Percentiles rank a stretch among this genome's conserved stretches.
Evolutionary conservation across 176 grass and related monocot genomes (phyloP).

Genomic region (Oryza glaberrima): DNA sequence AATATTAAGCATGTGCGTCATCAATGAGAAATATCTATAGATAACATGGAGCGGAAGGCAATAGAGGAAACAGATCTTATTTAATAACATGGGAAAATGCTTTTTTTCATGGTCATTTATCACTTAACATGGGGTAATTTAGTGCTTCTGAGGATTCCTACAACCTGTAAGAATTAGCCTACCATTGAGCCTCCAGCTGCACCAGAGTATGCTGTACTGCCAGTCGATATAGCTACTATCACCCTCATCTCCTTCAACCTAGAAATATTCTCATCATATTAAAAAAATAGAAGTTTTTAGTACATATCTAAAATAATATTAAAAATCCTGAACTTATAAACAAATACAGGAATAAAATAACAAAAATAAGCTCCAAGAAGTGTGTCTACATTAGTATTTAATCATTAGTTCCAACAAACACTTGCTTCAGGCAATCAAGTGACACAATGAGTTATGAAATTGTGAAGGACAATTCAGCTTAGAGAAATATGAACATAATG

Average conservation of each 20-base stretch:
- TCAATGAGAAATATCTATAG: slow-evolving; percentile 18
- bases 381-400: slow-evolving; percentile 20
- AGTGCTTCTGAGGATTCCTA: neutral
- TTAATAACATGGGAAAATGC: neutral
- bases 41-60: neutral
- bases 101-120: neutral
- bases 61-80: neutral
- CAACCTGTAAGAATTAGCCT: slow-evolving; percentile 24
- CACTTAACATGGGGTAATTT: neutral
- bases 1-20: slow-evolving; percentile 22
- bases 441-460: neutral
- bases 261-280: slow-evolving; percentile 44
- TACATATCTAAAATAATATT: neutral
- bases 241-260: slow-evolving; percentile 98
- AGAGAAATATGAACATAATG: neutral
- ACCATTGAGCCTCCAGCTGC: slow-evolving; percentile 98
- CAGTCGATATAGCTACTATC: slow-evolving; percentile 96
- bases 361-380: slow-evolving; percentile 28
- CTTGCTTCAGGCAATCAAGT: slow-evolving; percentile 9
- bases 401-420: neutral
- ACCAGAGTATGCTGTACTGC: slow-evolving; percentile 95
- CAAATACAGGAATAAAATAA: slow-evolving; percentile 8
- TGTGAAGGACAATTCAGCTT: neutral
- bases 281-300: slow-evolving; percentile 15
- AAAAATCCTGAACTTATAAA: slow-evolving; percentile 16